Conservation (phyloP, 78 protist species). For the Dictyostelium firmibasis region DNA sequence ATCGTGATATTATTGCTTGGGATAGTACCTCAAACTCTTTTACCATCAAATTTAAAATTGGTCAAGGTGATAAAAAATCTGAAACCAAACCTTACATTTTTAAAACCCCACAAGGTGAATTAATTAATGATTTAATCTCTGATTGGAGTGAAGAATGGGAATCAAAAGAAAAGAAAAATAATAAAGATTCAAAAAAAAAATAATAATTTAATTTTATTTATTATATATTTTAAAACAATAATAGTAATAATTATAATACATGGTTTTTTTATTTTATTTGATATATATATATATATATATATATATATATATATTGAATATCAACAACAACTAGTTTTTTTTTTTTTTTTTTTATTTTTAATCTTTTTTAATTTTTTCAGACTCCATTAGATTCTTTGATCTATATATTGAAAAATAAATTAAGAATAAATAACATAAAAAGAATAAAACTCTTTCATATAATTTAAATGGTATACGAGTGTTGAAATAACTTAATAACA, state of each 20-base stretch:
- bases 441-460: not conserved
- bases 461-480: not conserved
- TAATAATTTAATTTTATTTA: too few relatives aligned
- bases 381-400: not conserved
- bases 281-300: not conserved
- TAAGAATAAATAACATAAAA: not conserved
- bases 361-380: not conserved
- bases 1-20: constrained; percentile 66
- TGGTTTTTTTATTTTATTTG: not conserved
- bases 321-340: too few relatives aligned
- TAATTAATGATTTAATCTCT: constrained; percentile 38
- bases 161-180: not conserved
- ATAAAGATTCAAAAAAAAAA: not conserved
- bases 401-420: not conserved
- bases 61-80: not conserved
- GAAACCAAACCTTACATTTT: constrained; percentile 35
- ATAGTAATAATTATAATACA: too few relatives aligned
- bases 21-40: constrained; percentile 26
- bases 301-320: too few relatives aligned
- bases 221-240: too few relatives aligned
- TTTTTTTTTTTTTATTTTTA: not conserved
- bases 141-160: constrained; percentile 66
- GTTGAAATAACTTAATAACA: not conserved
- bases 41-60: constrained; percentile 1
- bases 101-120: constrained; percentile 52